Evolutionary conservation across 441 rosid genomes (phyloP).

Genomic region (Melianthus villosus): DNA sequence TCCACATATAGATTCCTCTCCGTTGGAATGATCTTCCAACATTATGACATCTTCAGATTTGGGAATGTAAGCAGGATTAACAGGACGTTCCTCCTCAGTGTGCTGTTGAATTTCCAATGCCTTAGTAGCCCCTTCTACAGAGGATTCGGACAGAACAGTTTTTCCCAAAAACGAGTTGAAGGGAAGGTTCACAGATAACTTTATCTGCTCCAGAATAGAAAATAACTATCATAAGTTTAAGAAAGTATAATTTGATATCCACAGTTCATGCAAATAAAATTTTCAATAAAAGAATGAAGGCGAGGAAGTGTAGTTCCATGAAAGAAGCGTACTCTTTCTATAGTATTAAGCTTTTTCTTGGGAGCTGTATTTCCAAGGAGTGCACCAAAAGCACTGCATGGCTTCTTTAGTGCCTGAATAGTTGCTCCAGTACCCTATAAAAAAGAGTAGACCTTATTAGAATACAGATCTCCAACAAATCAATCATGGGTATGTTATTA

Average conservation of each 20-base stretch:
- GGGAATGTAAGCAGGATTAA: constrained; percentile 14
- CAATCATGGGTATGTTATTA: too few relatives aligned
- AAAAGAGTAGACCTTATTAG: constrained; percentile 10
- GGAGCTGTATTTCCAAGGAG: constrained; percentile 27
- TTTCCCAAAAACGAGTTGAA: constrained; percentile 39
- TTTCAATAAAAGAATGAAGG: background rate
- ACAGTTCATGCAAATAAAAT: background rate
- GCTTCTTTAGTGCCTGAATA: constrained; percentile 40
- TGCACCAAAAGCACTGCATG: constrained; percentile 40
- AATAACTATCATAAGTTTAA: too few relatives aligned
- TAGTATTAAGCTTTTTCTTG: constrained; percentile 29
- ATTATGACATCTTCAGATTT: constrained; percentile 26
- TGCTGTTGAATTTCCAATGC: constrained; percentile 5
- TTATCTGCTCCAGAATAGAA: constrained; percentile 55
- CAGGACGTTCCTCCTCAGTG: constrained; percentile 11
- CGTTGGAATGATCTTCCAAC: constrained; percentile 25
- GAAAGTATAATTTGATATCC: too few relatives aligned
- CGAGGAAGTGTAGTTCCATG: background rate
- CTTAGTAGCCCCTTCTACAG: constrained; percentile 13
- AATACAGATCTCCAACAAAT: constrained; percentile 3
- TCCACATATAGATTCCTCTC: constrained; percentile 19
- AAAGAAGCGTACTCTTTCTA: constrained; percentile 25
- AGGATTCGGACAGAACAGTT: constrained; percentile 15
- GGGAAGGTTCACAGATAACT: constrained; percentile 55
- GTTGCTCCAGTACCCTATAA: constrained; percentile 36